These are phyloP conservation scores for Neobulgaria alba DNA, from an alignment of 2,329 filamentous ascomycete genomes.

Conservation along the genomic window DNA sequence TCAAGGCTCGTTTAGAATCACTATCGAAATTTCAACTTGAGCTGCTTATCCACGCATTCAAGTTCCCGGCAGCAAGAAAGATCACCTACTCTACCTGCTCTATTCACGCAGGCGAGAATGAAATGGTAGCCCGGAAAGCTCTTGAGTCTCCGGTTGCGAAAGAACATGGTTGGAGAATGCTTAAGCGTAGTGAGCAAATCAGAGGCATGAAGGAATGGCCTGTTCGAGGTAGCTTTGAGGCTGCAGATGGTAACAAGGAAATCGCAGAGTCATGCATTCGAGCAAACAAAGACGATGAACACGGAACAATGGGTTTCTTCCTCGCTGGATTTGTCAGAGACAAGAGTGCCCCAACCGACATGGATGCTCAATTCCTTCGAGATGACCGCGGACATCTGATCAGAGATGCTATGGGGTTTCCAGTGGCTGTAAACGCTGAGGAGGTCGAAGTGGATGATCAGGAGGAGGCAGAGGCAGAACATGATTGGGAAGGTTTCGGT, in stretches of 20 bases:
- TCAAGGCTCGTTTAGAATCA: slow-evolving; percentile 58
- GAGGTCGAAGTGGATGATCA: background rate
- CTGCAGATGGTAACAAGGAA: slow-evolving; percentile 39
- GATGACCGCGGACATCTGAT: slow-evolving; percentile 47
- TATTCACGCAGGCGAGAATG: slow-evolving; percentile 79
- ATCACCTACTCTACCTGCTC: slow-evolving; percentile 96
- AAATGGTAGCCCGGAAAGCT: slow-evolving; percentile 68
- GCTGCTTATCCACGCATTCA: slow-evolving; percentile 75
- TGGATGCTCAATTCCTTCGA: slow-evolving; percentile 27
- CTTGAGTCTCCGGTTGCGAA: slow-evolving; percentile 59
- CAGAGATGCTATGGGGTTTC: slow-evolving; percentile 33
- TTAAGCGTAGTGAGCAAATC: slow-evolving; percentile 64
- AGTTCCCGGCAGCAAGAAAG: slow-evolving; percentile 64
- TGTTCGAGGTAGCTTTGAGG: slow-evolving; percentile 46
- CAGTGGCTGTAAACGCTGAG: slow-evolving; percentile 15
- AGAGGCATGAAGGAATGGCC: slow-evolving; percentile 68
- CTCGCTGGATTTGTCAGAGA: slow-evolving; percentile 72
- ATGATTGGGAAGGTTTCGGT: background rate
- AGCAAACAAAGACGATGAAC: slow-evolving; percentile 69
- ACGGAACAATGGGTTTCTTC: slow-evolving; percentile 92
- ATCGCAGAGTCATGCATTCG: slow-evolving; percentile 71
- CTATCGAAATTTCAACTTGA: slow-evolving; percentile 75
- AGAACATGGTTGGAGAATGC: slow-evolving; percentile 66
- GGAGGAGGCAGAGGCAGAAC: background rate
- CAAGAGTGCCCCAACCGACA: background rate